Percentiles rank a stretch among this genome's conserved stretches.
Evolutionary conservation across 768 basidiomycete species (phyloP).

Genomic region (Rubroboletus satanas): DNA sequence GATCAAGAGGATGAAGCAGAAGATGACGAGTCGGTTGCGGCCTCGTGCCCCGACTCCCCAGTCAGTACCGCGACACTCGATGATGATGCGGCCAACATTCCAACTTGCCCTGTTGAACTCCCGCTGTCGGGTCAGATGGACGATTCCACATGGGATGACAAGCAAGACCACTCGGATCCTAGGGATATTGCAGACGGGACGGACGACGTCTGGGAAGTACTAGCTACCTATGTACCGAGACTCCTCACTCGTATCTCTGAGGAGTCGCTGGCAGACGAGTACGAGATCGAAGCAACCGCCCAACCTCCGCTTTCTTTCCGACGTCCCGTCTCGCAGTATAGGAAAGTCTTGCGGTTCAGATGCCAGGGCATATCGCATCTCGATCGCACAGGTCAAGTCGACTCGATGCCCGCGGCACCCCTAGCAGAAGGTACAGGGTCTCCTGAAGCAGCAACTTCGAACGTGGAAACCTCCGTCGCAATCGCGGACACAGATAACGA

Average conservation of each 20-base stretch:
- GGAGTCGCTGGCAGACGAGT: conserved; percentile 4
- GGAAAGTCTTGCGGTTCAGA: neutral
- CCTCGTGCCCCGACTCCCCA: neutral
- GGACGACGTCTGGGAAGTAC: neutral
- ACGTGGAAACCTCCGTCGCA: neutral
- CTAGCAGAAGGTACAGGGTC: neutral
- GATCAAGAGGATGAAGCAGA: conserved; percentile 4
- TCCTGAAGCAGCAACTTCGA: neutral
- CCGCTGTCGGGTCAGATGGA: neutral
- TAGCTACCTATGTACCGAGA: neutral
- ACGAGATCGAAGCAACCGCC: neutral
- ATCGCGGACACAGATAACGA: neutral
- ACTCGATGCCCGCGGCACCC: neutral
- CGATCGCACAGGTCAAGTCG: neutral
- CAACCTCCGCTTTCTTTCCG: neutral
- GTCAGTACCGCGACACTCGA: neutral
- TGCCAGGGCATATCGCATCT: neutral
- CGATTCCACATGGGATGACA: neutral
- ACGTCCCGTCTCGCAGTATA: neutral
- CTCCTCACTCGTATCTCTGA: conserved; percentile 7
- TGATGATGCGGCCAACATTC: neutral
- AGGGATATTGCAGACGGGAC: neutral
- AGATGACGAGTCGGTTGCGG: neutral
- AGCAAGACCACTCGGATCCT: neutral
- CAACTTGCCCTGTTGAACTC: neutral